phyloP scores from a whole-genome alignment of 2,329 filamentous ascomycete species.

The Calonectria ilicicola region DNA sequence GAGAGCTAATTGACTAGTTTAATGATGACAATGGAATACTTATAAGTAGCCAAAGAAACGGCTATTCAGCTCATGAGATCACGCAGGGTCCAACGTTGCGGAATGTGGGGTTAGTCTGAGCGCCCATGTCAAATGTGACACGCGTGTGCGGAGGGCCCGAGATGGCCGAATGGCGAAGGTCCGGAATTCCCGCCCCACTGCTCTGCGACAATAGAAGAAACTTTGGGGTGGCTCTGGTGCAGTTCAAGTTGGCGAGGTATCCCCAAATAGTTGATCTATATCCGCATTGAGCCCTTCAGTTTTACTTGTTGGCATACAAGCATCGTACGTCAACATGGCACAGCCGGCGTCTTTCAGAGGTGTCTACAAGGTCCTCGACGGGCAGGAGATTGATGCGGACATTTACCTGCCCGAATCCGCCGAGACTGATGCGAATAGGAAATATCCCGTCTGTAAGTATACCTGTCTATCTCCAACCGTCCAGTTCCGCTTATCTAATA shows the following conservation, averaged over 20 bases:
- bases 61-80: neutral
- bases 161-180: neutral
- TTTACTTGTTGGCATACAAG: neutral
- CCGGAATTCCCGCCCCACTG: conserved; percentile 19
- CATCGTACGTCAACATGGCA: conserved; percentile 23
- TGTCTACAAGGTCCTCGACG: conserved; percentile 45
- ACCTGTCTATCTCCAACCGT: neutral
- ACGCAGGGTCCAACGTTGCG: neutral
- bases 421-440: neutral
- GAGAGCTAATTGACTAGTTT: neutral
- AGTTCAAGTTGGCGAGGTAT: conserved; percentile 1
- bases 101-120: conserved; percentile 12
- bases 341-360: conserved; percentile 28
- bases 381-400: conserved; percentile 45
- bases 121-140: neutral
- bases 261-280: neutral
- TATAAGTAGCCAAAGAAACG: neutral
- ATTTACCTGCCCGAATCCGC: conserved; percentile 39
- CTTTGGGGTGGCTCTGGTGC: neutral
- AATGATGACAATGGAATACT: neutral
- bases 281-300: neutral
- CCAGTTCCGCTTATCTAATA: neutral
- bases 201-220: neutral
- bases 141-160: conserved; percentile 4
- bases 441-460: conserved; percentile 17